Evolutionary conservation across 768 basidiomycete species (phyloP).

Genomic region (Coprinellus micaceus): DNA sequence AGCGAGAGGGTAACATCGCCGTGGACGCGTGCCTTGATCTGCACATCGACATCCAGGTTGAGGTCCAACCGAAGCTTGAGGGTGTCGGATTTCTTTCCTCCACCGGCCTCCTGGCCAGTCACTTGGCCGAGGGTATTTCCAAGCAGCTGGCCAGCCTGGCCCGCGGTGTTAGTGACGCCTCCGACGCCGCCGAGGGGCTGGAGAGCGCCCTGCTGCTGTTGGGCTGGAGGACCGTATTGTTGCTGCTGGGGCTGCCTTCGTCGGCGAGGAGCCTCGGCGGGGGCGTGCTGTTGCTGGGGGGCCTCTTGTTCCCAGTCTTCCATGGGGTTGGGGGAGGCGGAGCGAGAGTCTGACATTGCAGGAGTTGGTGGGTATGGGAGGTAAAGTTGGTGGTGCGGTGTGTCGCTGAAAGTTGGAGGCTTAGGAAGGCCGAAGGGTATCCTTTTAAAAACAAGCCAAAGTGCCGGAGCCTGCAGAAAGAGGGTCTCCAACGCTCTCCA

Average conservation of each 20-base stretch:
- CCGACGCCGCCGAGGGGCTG: slow-evolving; percentile 3
- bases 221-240: slow-evolving; percentile 7
- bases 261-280: background rate
- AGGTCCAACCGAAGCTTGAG: slow-evolving; percentile 29
- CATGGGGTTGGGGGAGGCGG: slow-evolving; percentile 18
- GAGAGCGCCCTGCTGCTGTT: slow-evolving; percentile 12
- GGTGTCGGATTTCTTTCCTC: slow-evolving; percentile 17
- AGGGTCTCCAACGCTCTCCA: background rate
- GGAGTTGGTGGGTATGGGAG: background rate
- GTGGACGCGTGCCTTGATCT: slow-evolving; percentile 30
- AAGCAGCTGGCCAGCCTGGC: slow-evolving; percentile 15
- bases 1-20: slow-evolving; percentile 32
- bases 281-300: slow-evolving; percentile 6
- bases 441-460: background rate
- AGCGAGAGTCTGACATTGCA: slow-evolving; percentile 16
- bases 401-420: background rate
- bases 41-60: slow-evolving; percentile 31
- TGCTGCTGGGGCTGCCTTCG: slow-evolving; percentile 11
- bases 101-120: slow-evolving; percentile 15
- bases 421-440: background rate
- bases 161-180: slow-evolving; percentile 7
- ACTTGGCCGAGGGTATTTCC: slow-evolving; percentile 17
- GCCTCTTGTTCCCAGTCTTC: slow-evolving; percentile 13
- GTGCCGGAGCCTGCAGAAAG: background rate
- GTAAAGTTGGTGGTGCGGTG: slow-evolving; percentile 1